Evolutionary conservation across 2,329 filamentous ascomycete genomes (phyloP), one percentile per base, ranked within the genome.

Genomic region (Cryphonectria naterciae): DNA sequence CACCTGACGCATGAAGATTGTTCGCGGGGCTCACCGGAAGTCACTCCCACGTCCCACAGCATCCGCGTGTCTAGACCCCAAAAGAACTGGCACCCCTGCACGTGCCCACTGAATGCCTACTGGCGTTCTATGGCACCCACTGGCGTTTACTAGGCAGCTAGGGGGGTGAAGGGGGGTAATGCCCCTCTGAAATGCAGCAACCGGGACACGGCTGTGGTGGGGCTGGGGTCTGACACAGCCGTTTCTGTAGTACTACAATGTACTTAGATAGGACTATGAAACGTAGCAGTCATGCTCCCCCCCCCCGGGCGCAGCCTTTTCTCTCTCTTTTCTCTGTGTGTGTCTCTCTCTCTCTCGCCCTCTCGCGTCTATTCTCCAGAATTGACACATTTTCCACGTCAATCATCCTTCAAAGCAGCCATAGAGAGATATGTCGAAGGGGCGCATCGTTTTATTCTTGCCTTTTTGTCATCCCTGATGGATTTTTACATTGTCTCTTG

Each of bases 1-100:
- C 70, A 72, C 70, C 68, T 72, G 70, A 72, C 69, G 70, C 68
- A 68, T 66, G 19, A 67, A 67, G 70, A 70, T 62, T 69, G 41
- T 63, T 63, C 68, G 67, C 70, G 70, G 70, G 65, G 63, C 63
- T 46, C 63, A 43, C 58, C 70, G 70, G 70, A 70, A 69, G 56
- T 28, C n/a, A 72, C 67, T 65, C 49, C 68, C 54, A 65, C 67
- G 65, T 72, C 68, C 70, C 68, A 69, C 67, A 67, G 67, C 67
- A 58, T 61, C 62, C 63, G 65, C 63, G 58, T 46, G 63, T 60
- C 67, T 69, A 69, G 67, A 49, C 65, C 70, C 62, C 68, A 72
- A 63, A 64, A 65, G 64, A 66, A 72, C 67, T 28, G 32, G 46
- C 43, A 46, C 54, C 60, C 28, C 56, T 65, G 70, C 70, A 72